Conservation (phyloP, 768 basidiomycete species). For the Sporobolomyces pararoseus region DNA sequence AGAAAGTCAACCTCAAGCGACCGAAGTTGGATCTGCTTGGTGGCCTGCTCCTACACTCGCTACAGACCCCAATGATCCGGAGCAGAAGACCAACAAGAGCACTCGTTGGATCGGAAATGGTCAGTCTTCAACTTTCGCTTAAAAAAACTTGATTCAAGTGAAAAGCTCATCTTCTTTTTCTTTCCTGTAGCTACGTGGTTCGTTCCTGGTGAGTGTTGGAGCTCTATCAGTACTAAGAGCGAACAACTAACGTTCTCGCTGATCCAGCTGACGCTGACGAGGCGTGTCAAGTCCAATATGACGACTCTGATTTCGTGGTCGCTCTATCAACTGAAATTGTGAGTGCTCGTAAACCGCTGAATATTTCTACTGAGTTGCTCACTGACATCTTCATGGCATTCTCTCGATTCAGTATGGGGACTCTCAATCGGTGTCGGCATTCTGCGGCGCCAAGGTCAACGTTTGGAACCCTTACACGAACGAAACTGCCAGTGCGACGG, state of each 20-base stretch:
- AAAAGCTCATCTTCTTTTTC: not conserved
- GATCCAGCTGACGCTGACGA: not conserved
- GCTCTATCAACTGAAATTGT: not conserved
- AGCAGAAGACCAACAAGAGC: not conserved
- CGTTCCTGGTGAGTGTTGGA: conserved; percentile 1
- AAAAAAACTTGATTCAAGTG: no score
- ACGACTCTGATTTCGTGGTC: not conserved
- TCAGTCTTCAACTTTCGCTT: no score
- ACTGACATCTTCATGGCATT: not conserved
- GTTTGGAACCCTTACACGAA: conserved; percentile 10
- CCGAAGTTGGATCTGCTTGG: not conserved
- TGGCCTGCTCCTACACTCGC: not conserved
- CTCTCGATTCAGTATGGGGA: not conserved
- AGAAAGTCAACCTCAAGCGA: not conserved
- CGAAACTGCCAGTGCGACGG: not conserved
- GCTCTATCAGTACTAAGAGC: no score
- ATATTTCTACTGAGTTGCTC: not conserved
- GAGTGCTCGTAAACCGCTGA: not conserved
- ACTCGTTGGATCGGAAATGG: conserved; percentile 11
- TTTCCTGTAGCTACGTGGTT: conserved; percentile 5
- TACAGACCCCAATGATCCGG: not conserved
- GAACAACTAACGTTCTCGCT: not conserved
- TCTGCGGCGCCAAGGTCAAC: not conserved
- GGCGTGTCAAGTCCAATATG: not conserved
- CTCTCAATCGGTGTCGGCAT: not conserved